Base-by-base conservation (phyloP, 495 filamentous ascomycete genomes). In the Xylaria acuta region DNA sequence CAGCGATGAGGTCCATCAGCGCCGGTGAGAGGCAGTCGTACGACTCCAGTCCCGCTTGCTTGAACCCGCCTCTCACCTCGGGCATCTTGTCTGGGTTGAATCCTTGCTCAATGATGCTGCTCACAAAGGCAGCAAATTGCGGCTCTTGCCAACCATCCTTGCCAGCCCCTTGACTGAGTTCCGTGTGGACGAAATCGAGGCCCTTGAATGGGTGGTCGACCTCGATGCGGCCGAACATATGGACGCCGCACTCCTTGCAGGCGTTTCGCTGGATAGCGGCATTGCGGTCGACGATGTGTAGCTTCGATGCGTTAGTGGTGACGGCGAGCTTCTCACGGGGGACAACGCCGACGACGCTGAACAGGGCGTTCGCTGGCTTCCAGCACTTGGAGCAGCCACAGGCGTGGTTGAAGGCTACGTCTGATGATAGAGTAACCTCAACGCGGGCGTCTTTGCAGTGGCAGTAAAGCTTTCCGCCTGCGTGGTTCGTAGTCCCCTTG, bases 301-400 rank as follows among this genome's bases (percentile, higher is more conserved):
- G 84, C 75, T 90, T 90, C 20, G 80, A 75, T n/a, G 34, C 83
- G 76, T 88, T 84, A 32, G 85, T 83, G 4, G 86, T 84, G 5
- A 89, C 84, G 22, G 74, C 70, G 47, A 90, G 71, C 25, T 84
- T 77, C 64, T 83, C 81, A 18, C 77, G 74, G 38, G 87, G 83
- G 4, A 90, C 75, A 47, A 90, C 88, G 64, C 80, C 88, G 43
- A 90, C 86, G 74, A 90, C 69, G 75, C 86, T 86, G 83, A 91
- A 91, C 70, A 90, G 84, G 2, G 88, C 79, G 41, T 86, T 85
- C 0, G 71, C 43, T 5, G 88, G 88, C 76, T 90, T 90, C 88
- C 88, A 90, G 84, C 88, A 90, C 75, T 90, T 88, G 72, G 88
- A 90, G 81, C 89, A 90, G 41, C 88, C 89, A 79, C 88, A 90